These are phyloP conservation scores for Anthracocystis walkeri DNA, from an alignment of 1,284 basidiomycete species.

Conservation along the genomic window DNA sequence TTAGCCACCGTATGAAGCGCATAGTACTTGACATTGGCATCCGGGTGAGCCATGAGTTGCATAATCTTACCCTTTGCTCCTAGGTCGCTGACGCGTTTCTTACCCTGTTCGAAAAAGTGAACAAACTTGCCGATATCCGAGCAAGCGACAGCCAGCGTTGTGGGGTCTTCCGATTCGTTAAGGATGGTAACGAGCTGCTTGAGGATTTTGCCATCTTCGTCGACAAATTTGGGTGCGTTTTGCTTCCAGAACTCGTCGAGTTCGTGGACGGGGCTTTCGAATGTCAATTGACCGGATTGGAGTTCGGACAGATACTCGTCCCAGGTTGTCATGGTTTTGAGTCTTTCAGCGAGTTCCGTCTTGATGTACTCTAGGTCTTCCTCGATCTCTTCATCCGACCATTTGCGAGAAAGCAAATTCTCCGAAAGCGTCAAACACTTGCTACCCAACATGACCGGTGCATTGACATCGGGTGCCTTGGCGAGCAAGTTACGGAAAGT, in stretches of 20 bases:
- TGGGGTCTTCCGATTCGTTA: slow-evolving; percentile 42
- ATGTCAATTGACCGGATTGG: slow-evolving; percentile 87
- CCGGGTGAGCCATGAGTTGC: slow-evolving; percentile 90
- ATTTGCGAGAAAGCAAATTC: slow-evolving; percentile 86
- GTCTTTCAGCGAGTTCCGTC: slow-evolving; percentile 82
- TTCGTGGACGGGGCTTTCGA: slow-evolving; percentile 90
- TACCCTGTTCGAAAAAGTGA: slow-evolving; percentile 59
- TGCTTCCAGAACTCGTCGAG: slow-evolving; percentile 98
- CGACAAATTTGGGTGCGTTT: slow-evolving; percentile 84
- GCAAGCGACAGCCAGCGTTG: slow-evolving; percentile 63
- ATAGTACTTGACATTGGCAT: slow-evolving; percentile 90
- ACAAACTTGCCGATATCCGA: slow-evolving; percentile 66
- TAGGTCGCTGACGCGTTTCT: slow-evolving; percentile 78
- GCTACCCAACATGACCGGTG: slow-evolving; percentile 91
- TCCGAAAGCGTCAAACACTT: slow-evolving; percentile 87
- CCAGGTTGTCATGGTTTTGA: slow-evolving; percentile 91
- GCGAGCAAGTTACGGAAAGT: slow-evolving; percentile 86
- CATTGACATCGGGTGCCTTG: slow-evolving; percentile 83
- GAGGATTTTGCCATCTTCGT: slow-evolving; percentile 92
- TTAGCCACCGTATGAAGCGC: slow-evolving; percentile 74
- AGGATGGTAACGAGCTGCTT: slow-evolving; percentile 82
- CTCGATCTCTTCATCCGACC: slow-evolving; percentile 87
- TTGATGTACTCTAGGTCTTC: slow-evolving; percentile 89
- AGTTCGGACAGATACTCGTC: slow-evolving; percentile 96
- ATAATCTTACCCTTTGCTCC: slow-evolving; percentile 91